These are phyloP conservation scores for Lactarius sp. DNA, from an alignment of 768 basidiomycete species.

Conservation along the genomic window DNA sequence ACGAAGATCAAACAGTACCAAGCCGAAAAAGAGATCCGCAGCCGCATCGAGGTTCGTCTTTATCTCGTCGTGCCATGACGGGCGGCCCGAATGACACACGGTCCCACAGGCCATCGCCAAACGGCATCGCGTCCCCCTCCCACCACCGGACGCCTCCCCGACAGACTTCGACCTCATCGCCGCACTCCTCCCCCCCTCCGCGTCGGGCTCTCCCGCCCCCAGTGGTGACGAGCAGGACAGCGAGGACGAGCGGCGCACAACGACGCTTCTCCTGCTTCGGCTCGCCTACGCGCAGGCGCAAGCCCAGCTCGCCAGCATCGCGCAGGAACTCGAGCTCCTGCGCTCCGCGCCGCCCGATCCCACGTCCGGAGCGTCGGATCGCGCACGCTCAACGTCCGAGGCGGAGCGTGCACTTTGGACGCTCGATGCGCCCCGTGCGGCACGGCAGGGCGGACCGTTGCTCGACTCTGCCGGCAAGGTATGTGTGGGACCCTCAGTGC, in stretches of 20 bases:
- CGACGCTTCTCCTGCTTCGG: constrained; percentile 65
- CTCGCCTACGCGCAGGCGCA: constrained; percentile 67
- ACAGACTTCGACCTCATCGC: constrained; percentile 57
- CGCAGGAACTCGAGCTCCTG: constrained; percentile 71
- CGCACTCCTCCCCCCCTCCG: constrained; percentile 45
- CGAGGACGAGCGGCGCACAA: constrained; percentile 63
- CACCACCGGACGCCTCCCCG: constrained; percentile 34
- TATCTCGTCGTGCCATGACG: neutral
- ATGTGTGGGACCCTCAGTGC: constrained; percentile 18
- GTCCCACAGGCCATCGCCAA: constrained; percentile 46
- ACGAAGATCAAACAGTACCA: constrained; percentile 89
- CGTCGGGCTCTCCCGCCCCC: constrained; percentile 33
- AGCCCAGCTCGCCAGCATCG: constrained; percentile 58
- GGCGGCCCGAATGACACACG: neutral
- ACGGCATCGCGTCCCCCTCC: constrained; percentile 42
- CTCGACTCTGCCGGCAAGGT: constrained; percentile 78
- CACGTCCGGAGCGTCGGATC: constrained; percentile 30
- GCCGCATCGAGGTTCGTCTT: constrained; percentile 57
- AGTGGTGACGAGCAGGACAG: constrained; percentile 48
- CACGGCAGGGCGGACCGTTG: constrained; percentile 46
- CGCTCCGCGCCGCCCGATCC: constrained; percentile 41
- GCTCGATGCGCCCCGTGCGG: constrained; percentile 48
- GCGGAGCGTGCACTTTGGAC: constrained; percentile 60
- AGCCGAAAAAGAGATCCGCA: constrained; percentile 75
- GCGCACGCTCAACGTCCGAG: constrained; percentile 35